Conservation (phyloP, 257 asterid genomes). For the Ilex asprella region DNA sequence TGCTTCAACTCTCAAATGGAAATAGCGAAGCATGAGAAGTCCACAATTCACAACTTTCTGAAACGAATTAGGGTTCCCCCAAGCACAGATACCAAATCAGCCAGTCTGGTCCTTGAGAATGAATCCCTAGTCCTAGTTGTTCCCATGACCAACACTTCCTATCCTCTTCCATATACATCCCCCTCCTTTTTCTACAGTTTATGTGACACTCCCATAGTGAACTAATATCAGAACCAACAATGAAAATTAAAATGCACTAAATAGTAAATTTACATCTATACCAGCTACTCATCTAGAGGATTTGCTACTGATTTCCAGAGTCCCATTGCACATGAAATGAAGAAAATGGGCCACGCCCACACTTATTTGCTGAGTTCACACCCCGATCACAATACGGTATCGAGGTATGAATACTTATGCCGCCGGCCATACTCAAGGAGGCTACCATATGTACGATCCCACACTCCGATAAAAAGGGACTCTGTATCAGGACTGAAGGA, state of each 20-base stretch:
- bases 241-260: constrained; percentile 14
- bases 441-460: constrained; percentile 93
- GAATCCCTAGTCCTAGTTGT: neutral
- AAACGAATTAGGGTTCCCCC: too few species aligned
- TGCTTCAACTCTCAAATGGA: too few species aligned
- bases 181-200: constrained; percentile 21
- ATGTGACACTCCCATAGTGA: constrained; percentile 12
- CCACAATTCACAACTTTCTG: too few species aligned
- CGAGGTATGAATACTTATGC: constrained; percentile 66
- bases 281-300: constrained; percentile 7
- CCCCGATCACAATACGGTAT: constrained; percentile 32
- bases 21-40: too few species aligned
- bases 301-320: constrained; percentile 6
- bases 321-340: constrained; percentile 9
- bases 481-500: constrained; percentile 90
- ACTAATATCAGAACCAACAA: neutral
- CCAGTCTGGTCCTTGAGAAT: neutral
- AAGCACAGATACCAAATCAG: neutral
- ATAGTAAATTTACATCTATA: constrained; percentile 24
- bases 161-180: constrained; percentile 38
- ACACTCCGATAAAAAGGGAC: constrained; percentile 77
- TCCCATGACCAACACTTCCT: constrained; percentile 7
- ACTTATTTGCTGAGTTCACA: constrained; percentile 10
- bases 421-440: constrained; percentile 76
- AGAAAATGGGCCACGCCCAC: constrained; percentile 4